Conservation (phyloP, 2,329 filamentous ascomycete genomes). For the Aspergillus transmontanensis region DNA sequence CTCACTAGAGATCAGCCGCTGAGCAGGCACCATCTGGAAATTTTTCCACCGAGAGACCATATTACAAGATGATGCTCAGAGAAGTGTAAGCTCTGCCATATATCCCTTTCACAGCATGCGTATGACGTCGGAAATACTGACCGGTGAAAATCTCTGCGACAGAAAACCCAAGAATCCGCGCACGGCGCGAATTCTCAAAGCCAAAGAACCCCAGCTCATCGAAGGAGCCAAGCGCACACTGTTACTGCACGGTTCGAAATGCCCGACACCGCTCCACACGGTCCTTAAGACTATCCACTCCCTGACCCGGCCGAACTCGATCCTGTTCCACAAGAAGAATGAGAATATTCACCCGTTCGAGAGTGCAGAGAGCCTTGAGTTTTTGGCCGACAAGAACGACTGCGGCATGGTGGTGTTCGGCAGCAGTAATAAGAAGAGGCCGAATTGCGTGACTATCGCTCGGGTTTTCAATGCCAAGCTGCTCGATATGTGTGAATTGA, state of each 20-base stretch:
- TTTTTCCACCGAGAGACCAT: slow-evolving; percentile 9
- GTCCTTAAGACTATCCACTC: slow-evolving; percentile 82
- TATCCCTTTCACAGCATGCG: not conserved
- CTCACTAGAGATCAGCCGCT: slow-evolving; percentile 4
- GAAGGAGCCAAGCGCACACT: slow-evolving; percentile 91
- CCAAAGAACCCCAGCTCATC: slow-evolving; percentile 82
- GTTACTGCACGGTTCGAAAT: slow-evolving; percentile 84
- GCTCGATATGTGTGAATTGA: slow-evolving; percentile 91
- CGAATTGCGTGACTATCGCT: slow-evolving; percentile 80
- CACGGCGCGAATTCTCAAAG: slow-evolving; percentile 92
- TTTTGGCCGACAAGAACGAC: slow-evolving; percentile 97
- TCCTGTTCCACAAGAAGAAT: slow-evolving; percentile 98
- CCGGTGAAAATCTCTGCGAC: slow-evolving; percentile 13
- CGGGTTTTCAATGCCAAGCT: slow-evolving; percentile 85
- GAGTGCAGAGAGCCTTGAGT: slow-evolving; percentile 82
- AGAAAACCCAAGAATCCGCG: slow-evolving; percentile 78
- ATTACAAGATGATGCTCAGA: slow-evolving; percentile 40
- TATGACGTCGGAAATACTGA: not conserved
- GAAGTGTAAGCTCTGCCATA: slow-evolving; percentile 42
- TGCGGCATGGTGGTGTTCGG: slow-evolving; percentile 82
- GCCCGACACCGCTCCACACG: slow-evolving; percentile 79
- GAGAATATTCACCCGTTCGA: slow-evolving; percentile 87
- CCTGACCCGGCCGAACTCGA: slow-evolving; percentile 79
- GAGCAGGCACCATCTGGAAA: slow-evolving; percentile 20
- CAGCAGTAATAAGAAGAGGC: slow-evolving; percentile 89